A percentile compares a stretch with the other conserved stretches of the same genome.
phyloP scores from a whole-genome alignment of 306 rosid genomes.

The Senna siamea region DNA sequence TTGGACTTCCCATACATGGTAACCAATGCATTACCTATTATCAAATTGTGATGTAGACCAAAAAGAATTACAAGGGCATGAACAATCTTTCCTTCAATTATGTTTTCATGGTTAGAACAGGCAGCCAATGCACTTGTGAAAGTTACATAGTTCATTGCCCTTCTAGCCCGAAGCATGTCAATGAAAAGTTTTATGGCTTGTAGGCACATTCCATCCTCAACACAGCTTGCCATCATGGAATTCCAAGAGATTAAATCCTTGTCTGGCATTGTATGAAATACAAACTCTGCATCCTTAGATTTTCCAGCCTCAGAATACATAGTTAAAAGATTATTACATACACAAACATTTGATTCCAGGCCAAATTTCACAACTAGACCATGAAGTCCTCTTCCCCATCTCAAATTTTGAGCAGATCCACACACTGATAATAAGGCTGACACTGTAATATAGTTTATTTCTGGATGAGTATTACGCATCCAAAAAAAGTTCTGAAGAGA shows the following conservation, averaged over 20 bases:
- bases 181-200: conserved; percentile 58
- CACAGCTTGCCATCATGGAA: conserved; percentile 81
- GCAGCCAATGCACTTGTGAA: conserved; percentile 79
- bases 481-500: conserved; percentile 56
- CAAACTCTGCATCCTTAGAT: conserved; percentile 60
- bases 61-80: conserved; percentile 63
- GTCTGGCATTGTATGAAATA: conserved; percentile 71
- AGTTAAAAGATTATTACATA: conserved; percentile 75
- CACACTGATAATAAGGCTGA: conserved; percentile 67
- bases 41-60: conserved; percentile 61
- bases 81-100: conserved; percentile 60
- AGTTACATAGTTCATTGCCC: conserved; percentile 58
- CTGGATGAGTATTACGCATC: conserved; percentile 59
- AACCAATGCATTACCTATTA: conserved; percentile 72
- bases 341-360: conserved; percentile 62
- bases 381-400: conserved; percentile 86
- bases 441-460: conserved; percentile 62
- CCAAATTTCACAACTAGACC: conserved; percentile 71
- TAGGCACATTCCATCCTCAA: conserved; percentile 56
- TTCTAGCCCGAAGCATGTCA: conserved; percentile 59
- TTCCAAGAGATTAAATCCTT: conserved; percentile 92
- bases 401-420: conserved; percentile 60
- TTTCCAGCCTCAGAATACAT: conserved; percentile 84
- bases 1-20: conserved; percentile 84
- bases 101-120: conserved; percentile 58